phyloP scores from a whole-genome alignment of 306 rosid species.

The Pyrus bretschneideri region DNA sequence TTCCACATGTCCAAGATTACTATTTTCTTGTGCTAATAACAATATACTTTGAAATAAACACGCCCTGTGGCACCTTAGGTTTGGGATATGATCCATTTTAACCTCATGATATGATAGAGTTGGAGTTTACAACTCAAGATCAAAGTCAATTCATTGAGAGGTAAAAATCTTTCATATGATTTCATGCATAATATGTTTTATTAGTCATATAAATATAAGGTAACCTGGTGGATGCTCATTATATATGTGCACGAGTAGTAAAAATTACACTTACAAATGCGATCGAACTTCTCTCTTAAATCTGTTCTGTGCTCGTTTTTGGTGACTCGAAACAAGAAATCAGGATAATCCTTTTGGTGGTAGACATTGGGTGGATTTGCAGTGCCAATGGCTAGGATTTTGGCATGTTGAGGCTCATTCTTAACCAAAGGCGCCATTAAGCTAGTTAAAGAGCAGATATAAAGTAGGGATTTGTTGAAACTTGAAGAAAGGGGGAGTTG shows the following conservation, averaged over 20 bases:
- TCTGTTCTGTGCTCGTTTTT: not conserved
- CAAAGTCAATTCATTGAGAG: too few relatives aligned
- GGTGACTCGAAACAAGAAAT: not conserved
- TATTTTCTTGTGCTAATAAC: too few relatives aligned
- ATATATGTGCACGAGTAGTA: not conserved
- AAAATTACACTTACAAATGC: slow-evolving; percentile 27
- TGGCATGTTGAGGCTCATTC: not conserved
- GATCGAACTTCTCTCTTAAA: slow-evolving; percentile 8
- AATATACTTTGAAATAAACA: too few relatives aligned
- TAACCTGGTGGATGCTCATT: not conserved
- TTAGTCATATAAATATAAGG: too few relatives aligned
- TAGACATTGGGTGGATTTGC: not conserved
- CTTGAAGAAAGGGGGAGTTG: too few relatives aligned
- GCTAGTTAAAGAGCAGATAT: not conserved
- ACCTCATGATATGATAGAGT: too few relatives aligned
- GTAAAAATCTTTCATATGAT: too few relatives aligned
- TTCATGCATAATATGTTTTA: too few relatives aligned
- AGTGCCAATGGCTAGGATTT: not conserved
- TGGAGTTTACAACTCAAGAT: too few relatives aligned
- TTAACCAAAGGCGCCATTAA: not conserved
- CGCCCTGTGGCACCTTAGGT: too few relatives aligned
- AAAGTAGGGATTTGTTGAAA: not conserved
- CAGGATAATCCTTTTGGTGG: not conserved
- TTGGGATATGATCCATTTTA: too few relatives aligned
- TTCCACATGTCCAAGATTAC: too few relatives aligned